These are phyloP conservation scores for Nemania sp. DNA, from an alignment of 2,329 filamentous ascomycete species.

Conservation along the genomic window DNA sequence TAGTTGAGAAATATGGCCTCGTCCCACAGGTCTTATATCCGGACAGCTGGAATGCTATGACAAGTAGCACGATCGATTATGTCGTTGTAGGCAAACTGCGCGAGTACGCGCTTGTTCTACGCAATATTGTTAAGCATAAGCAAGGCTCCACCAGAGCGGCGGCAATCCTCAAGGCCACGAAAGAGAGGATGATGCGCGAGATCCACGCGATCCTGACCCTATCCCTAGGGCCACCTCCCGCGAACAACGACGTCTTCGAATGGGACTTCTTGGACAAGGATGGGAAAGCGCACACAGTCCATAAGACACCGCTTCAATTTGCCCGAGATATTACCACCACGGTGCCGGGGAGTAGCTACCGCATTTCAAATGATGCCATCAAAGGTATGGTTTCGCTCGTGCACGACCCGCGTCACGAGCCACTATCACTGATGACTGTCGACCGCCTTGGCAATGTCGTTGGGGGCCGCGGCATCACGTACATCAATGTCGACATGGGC, in stretches of 20 bases:
- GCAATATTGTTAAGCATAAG: slow-evolving; percentile 53
- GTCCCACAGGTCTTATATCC: slow-evolving; percentile 81
- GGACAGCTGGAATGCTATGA: slow-evolving; percentile 77
- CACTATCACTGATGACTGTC: slow-evolving; percentile 73
- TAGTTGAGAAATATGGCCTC: slow-evolving; percentile 86
- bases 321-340: slow-evolving; percentile 67
- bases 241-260: slow-evolving; percentile 67
- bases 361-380: slow-evolving; percentile 61
- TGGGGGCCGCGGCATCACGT: slow-evolving; percentile 73
- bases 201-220: slow-evolving; percentile 81
- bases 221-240: slow-evolving; percentile 78
- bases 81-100: slow-evolving; percentile 83
- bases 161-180: slow-evolving; percentile 53
- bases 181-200: slow-evolving; percentile 76
- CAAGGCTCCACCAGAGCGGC: slow-evolving; percentile 36
- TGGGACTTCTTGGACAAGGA: slow-evolving; percentile 79
- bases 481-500: slow-evolving; percentile 78
- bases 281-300: slow-evolving; percentile 64
- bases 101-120: slow-evolving; percentile 77
- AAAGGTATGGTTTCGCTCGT: slow-evolving; percentile 77
- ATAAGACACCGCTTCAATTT: slow-evolving; percentile 70
- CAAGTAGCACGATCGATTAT: slow-evolving; percentile 69
- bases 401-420: slow-evolving; percentile 80
- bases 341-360: slow-evolving; percentile 45
- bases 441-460: slow-evolving; percentile 80